phyloP scores from a whole-genome alignment of 129 eudicot genomes.

The Saussurea involucrata region DNA sequence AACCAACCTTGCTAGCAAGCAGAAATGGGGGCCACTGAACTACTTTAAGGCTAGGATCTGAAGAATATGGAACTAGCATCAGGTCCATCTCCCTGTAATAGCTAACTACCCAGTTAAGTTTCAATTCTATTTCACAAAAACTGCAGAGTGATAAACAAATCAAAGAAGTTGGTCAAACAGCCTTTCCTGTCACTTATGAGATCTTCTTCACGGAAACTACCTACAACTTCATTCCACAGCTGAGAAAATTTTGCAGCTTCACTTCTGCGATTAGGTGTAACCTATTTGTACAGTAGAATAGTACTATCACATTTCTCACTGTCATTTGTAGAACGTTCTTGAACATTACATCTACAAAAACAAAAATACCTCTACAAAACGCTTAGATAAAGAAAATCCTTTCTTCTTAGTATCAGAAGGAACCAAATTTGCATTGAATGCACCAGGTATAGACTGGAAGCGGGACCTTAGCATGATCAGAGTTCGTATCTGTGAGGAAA shows the following conservation, averaged over 20 bases:
- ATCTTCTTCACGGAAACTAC: conserved; percentile 95
- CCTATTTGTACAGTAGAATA: conserved; percentile 43
- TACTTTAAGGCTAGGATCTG: conserved; percentile 80
- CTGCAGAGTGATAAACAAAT: conserved; percentile 8
- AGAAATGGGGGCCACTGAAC: conserved; percentile 98
- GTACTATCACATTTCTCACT: neutral
- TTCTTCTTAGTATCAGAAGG: conserved; percentile 74
- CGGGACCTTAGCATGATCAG: conserved; percentile 92
- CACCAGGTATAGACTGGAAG: conserved; percentile 94
- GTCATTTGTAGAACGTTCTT: neutral
- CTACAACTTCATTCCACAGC: conserved; percentile 93
- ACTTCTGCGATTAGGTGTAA: conserved; percentile 73
- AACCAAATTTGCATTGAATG: conserved; percentile 79
- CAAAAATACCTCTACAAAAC: conserved; percentile 65
- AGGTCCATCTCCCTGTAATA: conserved; percentile 98
- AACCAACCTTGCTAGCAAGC: conserved; percentile 92
- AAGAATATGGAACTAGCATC: conserved; percentile 88
- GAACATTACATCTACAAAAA: neutral
- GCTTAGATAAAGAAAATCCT: conserved; percentile 76
- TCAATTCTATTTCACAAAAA: neutral
- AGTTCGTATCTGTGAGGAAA: conserved; percentile 72
- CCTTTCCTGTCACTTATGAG: conserved; percentile 93
- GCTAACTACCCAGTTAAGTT: conserved; percentile 18
- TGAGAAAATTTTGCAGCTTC: conserved; percentile 98
- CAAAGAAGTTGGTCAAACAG: conserved; percentile 20